Evolutionary conservation across 805 yeast species (phyloP), one percentile per base, ranked within the genome.

Genomic region (Wickerhamiella sergipiensis): DNA sequence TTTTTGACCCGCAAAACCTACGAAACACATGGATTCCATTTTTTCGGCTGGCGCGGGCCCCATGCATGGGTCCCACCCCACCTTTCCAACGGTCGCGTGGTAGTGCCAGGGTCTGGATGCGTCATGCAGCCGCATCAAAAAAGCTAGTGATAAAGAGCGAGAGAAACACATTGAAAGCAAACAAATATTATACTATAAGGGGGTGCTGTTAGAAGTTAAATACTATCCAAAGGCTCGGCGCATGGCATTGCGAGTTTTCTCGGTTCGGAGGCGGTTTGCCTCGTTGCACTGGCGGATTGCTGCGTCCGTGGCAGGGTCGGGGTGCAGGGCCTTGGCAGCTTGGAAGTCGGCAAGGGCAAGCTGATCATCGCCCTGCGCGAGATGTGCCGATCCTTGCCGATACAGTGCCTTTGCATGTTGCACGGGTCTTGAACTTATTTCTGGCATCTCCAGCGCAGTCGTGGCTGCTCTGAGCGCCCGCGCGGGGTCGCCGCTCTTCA

Each of bases 361-460:
- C 18, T 79, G 87, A 49, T 82, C 83, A 61, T 86, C 82, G 57
- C 81, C 82, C 24, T 74, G 68, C 9, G 74, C 66, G 52, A 77
- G 64, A 59, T 78, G 73, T 0, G 90, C 95, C 61, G 74, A 68
- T 44, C 94, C 96, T 65, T 86, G 78, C 63, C 97, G 80, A 70
- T 82, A 88, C 36, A 78, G 69, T 0, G 96, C 95, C 69, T 89
- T 89, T 13, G 95, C 86, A 61, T 76, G 77, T 18, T 85, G 78
- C 54, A 77, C 76, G 43, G 78, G 83, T 49, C 78, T 83, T 1
- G 59, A 65, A 19, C 23, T 19, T 8, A 61, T 65, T 40, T 79
- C 84, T 12, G 76, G 58, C 58, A 60, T 77, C 43, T 76, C 85
- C 36, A 85, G 70, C 0, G 85, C 95, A 36, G 77, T 77, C 1